Evolutionary conservation across 495 filamentous ascomycete species (phyloP).

Genomic region (Aspergillus sclerotiicarbonarius): DNA sequence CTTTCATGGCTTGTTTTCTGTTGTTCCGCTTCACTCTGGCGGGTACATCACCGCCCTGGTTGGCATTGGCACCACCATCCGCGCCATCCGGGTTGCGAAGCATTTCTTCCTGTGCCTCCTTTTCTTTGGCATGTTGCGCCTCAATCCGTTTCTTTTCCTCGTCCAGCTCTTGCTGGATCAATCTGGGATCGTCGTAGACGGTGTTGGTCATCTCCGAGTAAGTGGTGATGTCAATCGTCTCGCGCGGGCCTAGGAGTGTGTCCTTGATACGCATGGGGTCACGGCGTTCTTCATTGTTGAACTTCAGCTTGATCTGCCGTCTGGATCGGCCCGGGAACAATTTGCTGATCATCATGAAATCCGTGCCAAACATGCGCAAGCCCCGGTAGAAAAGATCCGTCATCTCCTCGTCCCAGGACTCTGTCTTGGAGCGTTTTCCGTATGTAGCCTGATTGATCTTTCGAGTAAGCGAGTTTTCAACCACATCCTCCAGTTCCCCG

Average conservation of each 20-base stretch:
- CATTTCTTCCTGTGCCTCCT: constrained; percentile 52
- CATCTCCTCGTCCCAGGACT: constrained; percentile 72
- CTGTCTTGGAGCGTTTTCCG: constrained; percentile 65
- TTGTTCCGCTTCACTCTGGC: constrained; percentile 36
- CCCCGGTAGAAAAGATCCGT: constrained; percentile 85
- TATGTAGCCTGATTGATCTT: constrained; percentile 72
- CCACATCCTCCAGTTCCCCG: constrained; percentile 57
- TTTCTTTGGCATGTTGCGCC: constrained; percentile 62
- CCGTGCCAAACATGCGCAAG: constrained; percentile 84
- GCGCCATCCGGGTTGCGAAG: constrained; percentile 42
- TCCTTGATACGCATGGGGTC: constrained; percentile 66
- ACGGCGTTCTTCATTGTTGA: constrained; percentile 85
- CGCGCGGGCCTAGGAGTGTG: constrained; percentile 59
- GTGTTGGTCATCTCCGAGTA: constrained; percentile 63
- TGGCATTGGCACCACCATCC: constrained; percentile 31
- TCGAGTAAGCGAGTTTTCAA: constrained; percentile 81
- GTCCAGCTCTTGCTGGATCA: constrained; percentile 62
- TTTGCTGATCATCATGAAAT: constrained; percentile 83
- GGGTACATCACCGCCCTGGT: constrained; percentile 36
- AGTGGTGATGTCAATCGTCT: constrained; percentile 62
- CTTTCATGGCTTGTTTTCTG: constrained; percentile 34
- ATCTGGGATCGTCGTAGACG: constrained; percentile 51
- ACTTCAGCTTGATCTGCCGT: constrained; percentile 85
- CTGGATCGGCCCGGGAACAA: constrained; percentile 76
- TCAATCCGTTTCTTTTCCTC: constrained; percentile 66